A percentile compares a stretch with the other conserved stretches of the same genome.
phyloP scores from a whole-genome alignment of 805 yeast genomes.

The Saccharomyces kudriavzevii region DNA sequence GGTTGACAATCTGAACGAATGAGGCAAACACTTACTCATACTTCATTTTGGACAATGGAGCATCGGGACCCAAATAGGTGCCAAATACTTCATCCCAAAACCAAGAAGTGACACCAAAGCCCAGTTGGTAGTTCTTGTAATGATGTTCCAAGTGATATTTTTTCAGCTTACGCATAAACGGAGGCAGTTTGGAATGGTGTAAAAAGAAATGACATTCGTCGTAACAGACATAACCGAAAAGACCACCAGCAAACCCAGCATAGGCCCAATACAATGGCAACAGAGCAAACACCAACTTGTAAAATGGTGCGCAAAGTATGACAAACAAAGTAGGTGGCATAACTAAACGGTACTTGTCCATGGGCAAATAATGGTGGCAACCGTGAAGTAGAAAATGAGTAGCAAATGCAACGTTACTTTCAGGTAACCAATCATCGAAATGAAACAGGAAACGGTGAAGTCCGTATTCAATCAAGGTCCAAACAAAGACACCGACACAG shows the following conservation, averaged over 20 bases:
- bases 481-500: slow-evolving; percentile 73
- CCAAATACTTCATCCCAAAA: slow-evolving; percentile 93
- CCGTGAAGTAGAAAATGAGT: slow-evolving; percentile 91
- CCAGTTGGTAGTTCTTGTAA: slow-evolving; percentile 92
- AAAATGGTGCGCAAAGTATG: slow-evolving; percentile 69
- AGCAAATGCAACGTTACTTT: slow-evolving; percentile 63
- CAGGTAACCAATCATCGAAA: slow-evolving; percentile 79
- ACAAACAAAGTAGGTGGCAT: slow-evolving; percentile 90
- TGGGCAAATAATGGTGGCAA: slow-evolving; percentile 93
- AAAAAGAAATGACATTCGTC: slow-evolving; percentile 91
- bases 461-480: slow-evolving; percentile 87
- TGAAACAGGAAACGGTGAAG: slow-evolving; percentile 92
- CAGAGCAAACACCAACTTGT: slow-evolving; percentile 62
- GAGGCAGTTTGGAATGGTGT: slow-evolving; percentile 82
- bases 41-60: slow-evolving; percentile 31
- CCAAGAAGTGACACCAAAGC: slow-evolving; percentile 90
- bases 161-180: slow-evolving; percentile 67
- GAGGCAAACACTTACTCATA: slow-evolving; percentile 16
- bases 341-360: slow-evolving; percentile 88
- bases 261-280: slow-evolving; percentile 82
- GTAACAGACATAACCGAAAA: slow-evolving; percentile 84
- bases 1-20: not conserved
- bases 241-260: slow-evolving; percentile 92
- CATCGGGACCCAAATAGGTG: slow-evolving; percentile 52
- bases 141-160: slow-evolving; percentile 95